Percentiles rank a stretch among this genome's conserved stretches.
phyloP scores from a whole-genome alignment of 306 rosid species.

The Citrullus amarus region DNA sequence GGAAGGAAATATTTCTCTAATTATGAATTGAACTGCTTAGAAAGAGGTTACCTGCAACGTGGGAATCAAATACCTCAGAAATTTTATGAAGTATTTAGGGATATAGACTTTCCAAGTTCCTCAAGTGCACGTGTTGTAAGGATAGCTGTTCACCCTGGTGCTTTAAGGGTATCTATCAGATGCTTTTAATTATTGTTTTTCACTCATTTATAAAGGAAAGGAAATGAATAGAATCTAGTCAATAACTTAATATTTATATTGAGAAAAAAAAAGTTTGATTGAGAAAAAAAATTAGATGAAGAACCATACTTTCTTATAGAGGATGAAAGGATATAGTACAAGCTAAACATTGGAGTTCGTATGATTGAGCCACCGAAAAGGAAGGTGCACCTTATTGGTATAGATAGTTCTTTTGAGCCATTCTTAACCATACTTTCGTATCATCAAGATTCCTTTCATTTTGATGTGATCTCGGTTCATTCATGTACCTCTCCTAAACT shows the following conservation, averaged over 20 bases:
- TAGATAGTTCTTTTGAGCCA: too few species aligned
- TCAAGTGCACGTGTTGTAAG: slow-evolving; percentile 93
- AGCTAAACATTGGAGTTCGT: too few species aligned
- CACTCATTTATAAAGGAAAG: neutral
- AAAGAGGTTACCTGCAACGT: slow-evolving; percentile 54
- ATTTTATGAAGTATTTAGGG: slow-evolving; percentile 82
- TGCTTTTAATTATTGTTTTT: neutral
- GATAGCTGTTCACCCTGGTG: slow-evolving; percentile 30
- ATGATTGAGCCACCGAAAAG: too few species aligned
- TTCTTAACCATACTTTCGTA: too few species aligned
- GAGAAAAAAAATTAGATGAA: neutral
- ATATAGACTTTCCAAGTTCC: slow-evolving; percentile 58
- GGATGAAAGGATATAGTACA: neutral
- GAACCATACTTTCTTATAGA: neutral
- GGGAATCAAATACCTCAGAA: slow-evolving; percentile 96
- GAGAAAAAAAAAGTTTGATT: neutral
- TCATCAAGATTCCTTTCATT: too few species aligned
- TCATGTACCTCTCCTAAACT: too few species aligned
- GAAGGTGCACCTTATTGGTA: too few species aligned
- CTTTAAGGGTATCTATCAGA: neutral
- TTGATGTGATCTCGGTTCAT: too few species aligned
- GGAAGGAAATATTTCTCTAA: slow-evolving; percentile 78
- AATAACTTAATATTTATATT: neutral
- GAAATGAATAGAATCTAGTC: neutral
- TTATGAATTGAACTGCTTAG: slow-evolving; percentile 54